Evolutionary conservation across 2,329 filamentous ascomycete species (phyloP).

Genomic region (Paecilomyces variotii): DNA sequence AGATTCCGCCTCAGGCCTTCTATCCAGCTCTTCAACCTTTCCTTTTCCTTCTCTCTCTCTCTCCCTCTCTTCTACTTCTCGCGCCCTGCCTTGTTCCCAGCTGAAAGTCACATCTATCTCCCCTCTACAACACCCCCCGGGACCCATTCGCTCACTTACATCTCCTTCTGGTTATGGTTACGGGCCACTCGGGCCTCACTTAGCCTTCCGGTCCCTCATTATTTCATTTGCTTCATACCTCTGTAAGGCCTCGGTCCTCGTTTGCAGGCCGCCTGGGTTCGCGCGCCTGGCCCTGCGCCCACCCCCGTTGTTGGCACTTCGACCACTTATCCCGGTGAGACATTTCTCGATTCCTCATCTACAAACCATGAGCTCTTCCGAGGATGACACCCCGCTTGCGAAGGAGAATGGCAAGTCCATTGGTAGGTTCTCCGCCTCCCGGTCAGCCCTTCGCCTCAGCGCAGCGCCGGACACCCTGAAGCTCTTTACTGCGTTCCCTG

Average conservation of each 20-base stretch:
- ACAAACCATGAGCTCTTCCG: conserved; percentile 55
- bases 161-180: conserved; percentile 4
- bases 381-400: conserved; percentile 75
- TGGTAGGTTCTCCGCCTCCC: conserved; percentile 48
- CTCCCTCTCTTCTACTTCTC: conserved; percentile 12
- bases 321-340: conserved; percentile 9
- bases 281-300: conserved; percentile 7
- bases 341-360: conserved; percentile 6
- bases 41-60: conserved; percentile 18
- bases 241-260: conserved; percentile 23
- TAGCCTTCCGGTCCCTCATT: conserved; percentile 19
- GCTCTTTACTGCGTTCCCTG: neutral
- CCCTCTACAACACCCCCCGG: conserved; percentile 4
- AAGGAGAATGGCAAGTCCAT: conserved; percentile 52
- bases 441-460: neutral
- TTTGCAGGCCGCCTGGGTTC: conserved; percentile 17
- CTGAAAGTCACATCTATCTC: conserved; percentile 5
- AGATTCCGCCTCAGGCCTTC: conserved; percentile 10
- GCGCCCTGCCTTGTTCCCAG: conserved; percentile 9
- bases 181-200: conserved; percentile 6
- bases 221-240: conserved; percentile 24
- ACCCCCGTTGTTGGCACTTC: conserved; percentile 7
- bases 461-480: conserved; percentile 1
- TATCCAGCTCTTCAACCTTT: conserved; percentile 18
- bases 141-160: conserved; percentile 3